Percentiles rank a stretch among this genome's conserved stretches.
Evolutionary conservation across 2,329 filamentous ascomycete species (phyloP).

Genomic region (Elsinoe ampelina): DNA sequence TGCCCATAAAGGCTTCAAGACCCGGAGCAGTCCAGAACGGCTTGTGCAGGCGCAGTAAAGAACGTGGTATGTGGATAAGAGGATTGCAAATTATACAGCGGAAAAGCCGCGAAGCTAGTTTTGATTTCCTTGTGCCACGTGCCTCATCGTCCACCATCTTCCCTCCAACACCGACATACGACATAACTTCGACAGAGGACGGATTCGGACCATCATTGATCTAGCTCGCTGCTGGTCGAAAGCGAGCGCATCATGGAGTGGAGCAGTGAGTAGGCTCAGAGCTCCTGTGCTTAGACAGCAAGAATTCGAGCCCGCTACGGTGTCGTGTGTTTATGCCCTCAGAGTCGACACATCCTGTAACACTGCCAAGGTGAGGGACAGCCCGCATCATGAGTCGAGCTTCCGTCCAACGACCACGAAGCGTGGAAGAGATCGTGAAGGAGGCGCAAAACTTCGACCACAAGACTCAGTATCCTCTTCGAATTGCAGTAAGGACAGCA

Average conservation of each 20-base stretch:
- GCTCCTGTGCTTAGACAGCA: background rate
- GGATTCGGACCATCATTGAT: too few relatives aligned
- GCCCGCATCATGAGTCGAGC: background rate
- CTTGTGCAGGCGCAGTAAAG: too few relatives aligned
- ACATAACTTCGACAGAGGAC: too few relatives aligned
- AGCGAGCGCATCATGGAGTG: background rate
- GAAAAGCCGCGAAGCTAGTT: too few relatives aligned
- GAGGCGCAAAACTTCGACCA: conserved; percentile 75
- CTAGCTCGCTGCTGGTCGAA: too few relatives aligned
- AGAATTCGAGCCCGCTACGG: background rate
- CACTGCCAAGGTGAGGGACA: background rate
- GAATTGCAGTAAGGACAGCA: conserved; percentile 73
- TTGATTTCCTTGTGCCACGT: too few relatives aligned
- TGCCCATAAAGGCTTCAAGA: background rate
- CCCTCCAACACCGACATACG: too few relatives aligned
- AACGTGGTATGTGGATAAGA: too few relatives aligned
- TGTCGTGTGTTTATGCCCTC: background rate
- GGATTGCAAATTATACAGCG: too few relatives aligned
- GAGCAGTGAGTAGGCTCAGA: background rate
- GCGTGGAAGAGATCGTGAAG: conserved; percentile 64
- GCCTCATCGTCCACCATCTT: too few relatives aligned
- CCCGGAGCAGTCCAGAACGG: too few relatives aligned
- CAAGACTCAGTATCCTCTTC: conserved; percentile 64
- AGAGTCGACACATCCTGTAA: background rate
- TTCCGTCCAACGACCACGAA: conserved; percentile 45